Evolutionary conservation across 495 filamentous ascomycete genomes (phyloP).

Genomic region (Lophium mytilinum): DNA sequence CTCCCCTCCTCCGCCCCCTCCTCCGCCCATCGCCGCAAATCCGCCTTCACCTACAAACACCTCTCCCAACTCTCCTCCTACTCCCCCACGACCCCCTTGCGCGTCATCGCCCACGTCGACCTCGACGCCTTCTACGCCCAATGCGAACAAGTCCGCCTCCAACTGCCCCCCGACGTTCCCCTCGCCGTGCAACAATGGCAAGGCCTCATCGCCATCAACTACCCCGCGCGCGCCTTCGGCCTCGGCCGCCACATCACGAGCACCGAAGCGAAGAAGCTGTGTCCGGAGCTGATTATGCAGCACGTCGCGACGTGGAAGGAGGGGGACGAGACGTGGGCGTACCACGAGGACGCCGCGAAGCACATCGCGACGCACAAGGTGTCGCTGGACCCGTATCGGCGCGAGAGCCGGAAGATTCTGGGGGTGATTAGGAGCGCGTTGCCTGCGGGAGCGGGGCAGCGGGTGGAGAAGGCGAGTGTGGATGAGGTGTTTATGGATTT

Average conservation of each 20-base stretch:
- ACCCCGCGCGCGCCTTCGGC: constrained; percentile 73
- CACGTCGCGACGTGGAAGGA: constrained; percentile 95
- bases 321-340: constrained; percentile 84
- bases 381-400: constrained; percentile 83
- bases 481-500: constrained; percentile 91
- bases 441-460: constrained; percentile 49
- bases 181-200: constrained; percentile 88
- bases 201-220: constrained; percentile 92
- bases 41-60: constrained; percentile 77
- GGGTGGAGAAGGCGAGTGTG: constrained; percentile 84
- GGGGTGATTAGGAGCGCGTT: constrained; percentile 70
- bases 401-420: constrained; percentile 76
- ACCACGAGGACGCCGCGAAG: constrained; percentile 65
- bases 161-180: constrained; percentile 60
- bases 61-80: constrained; percentile 65
- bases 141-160: constrained; percentile 84
- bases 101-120: constrained; percentile 86
- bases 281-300: constrained; percentile 75
- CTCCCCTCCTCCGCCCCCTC: constrained; percentile 27
- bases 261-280: constrained; percentile 78
- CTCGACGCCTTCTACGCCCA: constrained; percentile 98
- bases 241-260: constrained; percentile 67
- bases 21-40: constrained; percentile 40
- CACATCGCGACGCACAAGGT: constrained; percentile 87
- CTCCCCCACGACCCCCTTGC: constrained; percentile 64